Percentiles rank a stretch among this genome's conserved stretches.
Conservation (phyloP, 2,329 filamentous ascomycete species). For the Penicillium sp. region DNA sequence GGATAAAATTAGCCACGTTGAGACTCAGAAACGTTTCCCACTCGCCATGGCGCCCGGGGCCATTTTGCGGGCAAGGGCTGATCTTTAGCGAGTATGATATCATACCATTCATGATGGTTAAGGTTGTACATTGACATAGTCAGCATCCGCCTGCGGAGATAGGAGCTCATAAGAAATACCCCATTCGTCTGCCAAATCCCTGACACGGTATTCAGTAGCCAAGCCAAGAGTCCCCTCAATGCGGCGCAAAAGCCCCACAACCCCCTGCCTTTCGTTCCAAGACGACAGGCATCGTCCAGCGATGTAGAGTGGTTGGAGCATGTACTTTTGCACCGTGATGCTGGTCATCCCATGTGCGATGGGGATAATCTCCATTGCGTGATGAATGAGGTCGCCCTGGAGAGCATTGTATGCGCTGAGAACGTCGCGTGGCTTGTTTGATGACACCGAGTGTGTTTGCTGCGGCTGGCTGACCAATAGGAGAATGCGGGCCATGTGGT, state of each 20-base stretch:
- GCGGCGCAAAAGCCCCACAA: not conserved
- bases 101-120: too few relatives aligned
- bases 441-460: not conserved
- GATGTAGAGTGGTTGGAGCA: conserved; percentile 24
- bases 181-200: not conserved
- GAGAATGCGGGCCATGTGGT: conserved; percentile 25
- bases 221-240: not conserved
- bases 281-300: conserved; percentile 15
- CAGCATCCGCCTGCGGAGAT: too few relatives aligned
- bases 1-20: too few relatives aligned
- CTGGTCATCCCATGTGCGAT: conserved; percentile 18
- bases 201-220: conserved; percentile 2
- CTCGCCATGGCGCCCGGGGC: too few relatives aligned
- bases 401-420: conserved; percentile 7
- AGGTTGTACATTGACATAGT: too few relatives aligned
- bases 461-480: conserved; percentile 13
- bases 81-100: too few relatives aligned
- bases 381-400: conserved; percentile 3
- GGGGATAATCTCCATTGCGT: conserved; percentile 6
- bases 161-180: not conserved
- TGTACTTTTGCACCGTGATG: conserved; percentile 13
- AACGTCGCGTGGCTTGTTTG: conserved; percentile 1
- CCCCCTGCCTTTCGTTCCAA: not conserved
- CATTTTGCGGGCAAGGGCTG: too few relatives aligned
- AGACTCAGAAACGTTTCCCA: too few relatives aligned